Conservation (phyloP, 352 stramenopile genomes). For the Pythium aquatile region DNA sequence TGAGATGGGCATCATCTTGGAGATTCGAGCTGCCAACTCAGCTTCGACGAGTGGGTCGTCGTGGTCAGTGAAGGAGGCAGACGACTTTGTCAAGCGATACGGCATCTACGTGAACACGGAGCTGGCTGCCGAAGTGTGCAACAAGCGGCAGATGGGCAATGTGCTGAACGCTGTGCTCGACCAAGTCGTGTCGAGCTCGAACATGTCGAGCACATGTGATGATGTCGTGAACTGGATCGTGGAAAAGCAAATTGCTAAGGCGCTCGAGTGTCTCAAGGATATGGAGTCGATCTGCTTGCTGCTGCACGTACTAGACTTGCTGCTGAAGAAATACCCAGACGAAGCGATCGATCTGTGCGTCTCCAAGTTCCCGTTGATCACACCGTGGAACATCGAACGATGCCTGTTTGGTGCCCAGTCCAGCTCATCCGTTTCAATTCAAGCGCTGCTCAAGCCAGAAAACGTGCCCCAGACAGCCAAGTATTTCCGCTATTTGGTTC, state of each 20-base stretch:
- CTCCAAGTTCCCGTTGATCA: constrained; percentile 59
- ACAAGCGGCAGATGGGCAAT: constrained; percentile 55
- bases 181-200: constrained; percentile 75
- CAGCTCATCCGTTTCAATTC: constrained; percentile 26
- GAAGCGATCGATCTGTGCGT: constrained; percentile 78
- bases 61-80: constrained; percentile 49
- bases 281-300: constrained; percentile 69
- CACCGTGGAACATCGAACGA: constrained; percentile 81
- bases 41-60: neutral
- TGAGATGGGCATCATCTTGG: constrained; percentile 53
- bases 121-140: constrained; percentile 78
- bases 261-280: constrained; percentile 45
- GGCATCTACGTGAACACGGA: constrained; percentile 84
- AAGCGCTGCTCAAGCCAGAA: constrained; percentile 36
- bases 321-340: constrained; percentile 75
- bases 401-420: constrained; percentile 67
- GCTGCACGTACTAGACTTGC: constrained; percentile 72
- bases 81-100: constrained; percentile 79
- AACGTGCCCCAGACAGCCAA: constrained; percentile 53
- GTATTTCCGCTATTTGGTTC: constrained; percentile 73
- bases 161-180: constrained; percentile 72
- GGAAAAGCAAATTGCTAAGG: constrained; percentile 53
- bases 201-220: constrained; percentile 71
- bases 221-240: constrained; percentile 81
- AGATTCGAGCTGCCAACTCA: constrained; percentile 7